Conservation (phyloP, 1,284 basidiomycete genomes). For the Inonotus hispidus region DNA sequence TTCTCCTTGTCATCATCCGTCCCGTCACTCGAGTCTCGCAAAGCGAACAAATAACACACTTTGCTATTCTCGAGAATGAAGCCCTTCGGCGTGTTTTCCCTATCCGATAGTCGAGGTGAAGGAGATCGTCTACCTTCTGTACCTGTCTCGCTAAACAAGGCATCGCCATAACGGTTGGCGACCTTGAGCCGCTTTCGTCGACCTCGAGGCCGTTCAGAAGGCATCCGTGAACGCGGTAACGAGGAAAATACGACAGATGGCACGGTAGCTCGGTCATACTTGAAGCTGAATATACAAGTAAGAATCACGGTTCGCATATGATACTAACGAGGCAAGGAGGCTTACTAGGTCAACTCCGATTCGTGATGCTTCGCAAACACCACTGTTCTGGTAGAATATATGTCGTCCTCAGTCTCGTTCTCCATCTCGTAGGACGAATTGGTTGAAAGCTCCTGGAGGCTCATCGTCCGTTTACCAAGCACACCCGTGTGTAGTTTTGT, state of each 20-base stretch:
- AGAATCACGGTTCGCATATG: slow-evolving; percentile 9
- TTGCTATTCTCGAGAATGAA: slow-evolving; percentile 13
- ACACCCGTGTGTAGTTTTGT: neutral
- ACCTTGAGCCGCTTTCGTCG: slow-evolving; percentile 13
- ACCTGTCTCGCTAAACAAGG: neutral
- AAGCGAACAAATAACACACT: slow-evolving; percentile 4
- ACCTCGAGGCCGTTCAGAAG: neutral
- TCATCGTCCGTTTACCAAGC: slow-evolving; percentile 4
- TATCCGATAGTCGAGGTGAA: neutral
- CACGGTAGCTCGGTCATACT: slow-evolving; percentile 48
- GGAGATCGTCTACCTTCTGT: neutral
- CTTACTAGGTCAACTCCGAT: slow-evolving; percentile 24
- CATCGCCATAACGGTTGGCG: neutral
- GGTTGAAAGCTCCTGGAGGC: slow-evolving; percentile 4
- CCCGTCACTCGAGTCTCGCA: neutral
- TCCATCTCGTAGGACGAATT: slow-evolving; percentile 31
- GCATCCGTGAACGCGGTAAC: neutral
- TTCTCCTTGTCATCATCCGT: slow-evolving; percentile 15
- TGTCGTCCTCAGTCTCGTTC: slow-evolving; percentile 34
- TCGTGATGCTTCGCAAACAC: slow-evolving; percentile 25
- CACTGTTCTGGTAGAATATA: slow-evolving; percentile 30
- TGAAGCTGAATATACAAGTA: slow-evolving; percentile 42
- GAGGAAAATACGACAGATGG: slow-evolving; percentile 42
- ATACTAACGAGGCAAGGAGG: neutral
- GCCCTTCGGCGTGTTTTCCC: neutral